Base-by-base conservation (phyloP, 768 basidiomycete genomes). In the Phylloporus arenicola region DNA sequence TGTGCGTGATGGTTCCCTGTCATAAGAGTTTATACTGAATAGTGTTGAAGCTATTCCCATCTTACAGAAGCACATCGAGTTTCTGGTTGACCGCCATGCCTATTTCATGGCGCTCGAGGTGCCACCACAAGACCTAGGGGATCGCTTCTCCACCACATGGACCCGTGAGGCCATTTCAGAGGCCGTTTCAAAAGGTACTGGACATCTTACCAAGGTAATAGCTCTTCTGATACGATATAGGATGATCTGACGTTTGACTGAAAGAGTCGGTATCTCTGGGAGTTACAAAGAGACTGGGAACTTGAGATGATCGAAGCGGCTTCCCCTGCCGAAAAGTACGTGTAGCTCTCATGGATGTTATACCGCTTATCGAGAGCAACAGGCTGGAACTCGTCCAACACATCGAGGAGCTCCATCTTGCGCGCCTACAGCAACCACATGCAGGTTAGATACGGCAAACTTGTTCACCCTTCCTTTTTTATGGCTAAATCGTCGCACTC, bases 401-500 rank as follows among this genome's bases (percentile, higher is more conserved):
- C n/a, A 60, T 91, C 11, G 80, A 88, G 58, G 56, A 68, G 12
- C 61, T 87, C 47, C 75, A 82, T 55, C 72, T 88, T n/a, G 65
- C 71, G 19, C 84, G 92, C 9, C 78, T 95, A 10, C 71, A 75
- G 40, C 83, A 87, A 59, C 86, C 88, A 17, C 92, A 95, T 60
- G 74, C 84, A 38, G 82, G 89, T 90, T 59, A 43, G 73, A 29
- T 27, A 4, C 22, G 6, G 3, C n/a, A 10, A 12, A 27, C 3
- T 29, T 1, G 19, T 53, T 42, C n/a, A 4, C 19, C 10, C 13
- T 22, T 31, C 16, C 14, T 39, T 6, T 45, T 3, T 5, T 24
- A 27, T 27, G 8, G 29, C 50, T 57, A 12, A 59, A 38, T 12
- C 3, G 1, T 24, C 34, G n/a, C 24, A 3, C 40, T 34, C 24